Percentiles rank a stretch among this genome's conserved stretches.
Evolutionary conservation across 148 eudicot species (phyloP).

Genomic region (Nepenthes mirabilis): DNA sequence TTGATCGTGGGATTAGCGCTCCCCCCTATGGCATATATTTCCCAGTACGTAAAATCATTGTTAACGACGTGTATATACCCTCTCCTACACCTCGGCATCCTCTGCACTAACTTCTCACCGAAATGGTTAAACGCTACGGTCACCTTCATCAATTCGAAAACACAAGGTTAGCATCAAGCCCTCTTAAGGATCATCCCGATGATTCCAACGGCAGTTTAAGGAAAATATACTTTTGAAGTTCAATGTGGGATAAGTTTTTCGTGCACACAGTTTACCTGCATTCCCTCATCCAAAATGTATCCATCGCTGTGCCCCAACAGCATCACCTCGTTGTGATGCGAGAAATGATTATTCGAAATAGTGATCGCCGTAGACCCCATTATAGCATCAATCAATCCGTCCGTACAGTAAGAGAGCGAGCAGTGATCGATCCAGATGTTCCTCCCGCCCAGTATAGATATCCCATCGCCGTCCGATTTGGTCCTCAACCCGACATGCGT

Average conservation of each 20-base stretch:
- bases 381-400: conserved; percentile 41
- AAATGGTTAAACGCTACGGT: conserved; percentile 46
- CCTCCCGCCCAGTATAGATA: conserved; percentile 24
- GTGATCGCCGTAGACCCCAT: conserved; percentile 46
- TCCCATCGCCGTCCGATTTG: conserved; percentile 48
- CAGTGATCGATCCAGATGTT: conserved; percentile 48
- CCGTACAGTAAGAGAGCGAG: conserved; percentile 25
- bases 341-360: conserved; percentile 33
- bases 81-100: conserved; percentile 53
- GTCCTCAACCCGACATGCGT: conserved; percentile 31
- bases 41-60: conserved; percentile 41
- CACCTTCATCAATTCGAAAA: conserved; percentile 7
- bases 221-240: too few relatives aligned
- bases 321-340: conserved; percentile 49
- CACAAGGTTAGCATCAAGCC: too few relatives aligned
- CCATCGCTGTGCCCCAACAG: conserved; percentile 35
- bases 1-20: conserved; percentile 61
- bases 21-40: conserved; percentile 49
- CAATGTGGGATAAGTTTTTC: too few relatives aligned
- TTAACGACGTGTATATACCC: conserved; percentile 46
- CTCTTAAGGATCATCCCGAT: too few relatives aligned
- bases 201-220: too few relatives aligned
- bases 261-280: conserved; percentile 18
- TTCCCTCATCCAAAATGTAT: conserved; percentile 33
- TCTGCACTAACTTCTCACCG: conserved; percentile 43